phyloP scores from a whole-genome alignment of 441 rosid genomes.

The Populus hybrid region DNA sequence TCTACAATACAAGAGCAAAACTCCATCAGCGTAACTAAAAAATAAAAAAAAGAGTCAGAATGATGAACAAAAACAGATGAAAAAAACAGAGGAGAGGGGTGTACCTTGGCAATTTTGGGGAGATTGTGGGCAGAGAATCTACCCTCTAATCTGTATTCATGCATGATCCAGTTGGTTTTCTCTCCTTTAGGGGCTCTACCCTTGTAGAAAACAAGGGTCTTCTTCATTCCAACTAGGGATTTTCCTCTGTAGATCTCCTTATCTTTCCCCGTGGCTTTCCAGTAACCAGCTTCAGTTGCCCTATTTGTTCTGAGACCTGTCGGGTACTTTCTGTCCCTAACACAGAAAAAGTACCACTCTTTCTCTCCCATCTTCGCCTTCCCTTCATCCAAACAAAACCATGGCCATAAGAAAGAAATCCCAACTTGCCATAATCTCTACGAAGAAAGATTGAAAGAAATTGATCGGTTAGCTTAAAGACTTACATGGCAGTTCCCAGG shows the following conservation, averaged over 20 bases:
- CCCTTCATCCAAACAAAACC: conserved; percentile 39
- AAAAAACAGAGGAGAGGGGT: conserved; percentile 3
- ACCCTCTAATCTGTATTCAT: conserved; percentile 80
- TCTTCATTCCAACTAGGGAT: conserved; percentile 89
- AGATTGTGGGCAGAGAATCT: conserved; percentile 64
- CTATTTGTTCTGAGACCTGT: conserved; percentile 42
- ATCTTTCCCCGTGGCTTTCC: conserved; percentile 8
- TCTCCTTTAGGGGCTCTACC: conserved; percentile 92
- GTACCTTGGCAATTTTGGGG: conserved; percentile 80
- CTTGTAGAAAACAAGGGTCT: conserved; percentile 82
- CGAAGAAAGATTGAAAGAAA: background rate
- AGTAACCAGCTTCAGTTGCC: too few species aligned
- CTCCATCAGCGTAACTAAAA: background rate
- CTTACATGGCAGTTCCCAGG: conserved; percentile 94
- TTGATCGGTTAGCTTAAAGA: background rate
- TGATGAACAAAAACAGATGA: background rate
- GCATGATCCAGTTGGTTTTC: conserved; percentile 89
- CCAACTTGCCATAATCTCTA: background rate
- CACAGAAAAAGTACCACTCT: conserved; percentile 94
- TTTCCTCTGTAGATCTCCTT: conserved; percentile 75
- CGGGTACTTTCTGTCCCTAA: conserved; percentile 84
- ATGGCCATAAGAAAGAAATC: conserved; percentile 1
- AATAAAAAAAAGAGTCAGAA: background rate
- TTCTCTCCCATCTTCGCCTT: conserved; percentile 96
- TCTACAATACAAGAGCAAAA: conserved; percentile 38